Base-by-base conservation (phyloP, 805 yeast genomes). In the Kluyveromyces wickerhamii region DNA sequence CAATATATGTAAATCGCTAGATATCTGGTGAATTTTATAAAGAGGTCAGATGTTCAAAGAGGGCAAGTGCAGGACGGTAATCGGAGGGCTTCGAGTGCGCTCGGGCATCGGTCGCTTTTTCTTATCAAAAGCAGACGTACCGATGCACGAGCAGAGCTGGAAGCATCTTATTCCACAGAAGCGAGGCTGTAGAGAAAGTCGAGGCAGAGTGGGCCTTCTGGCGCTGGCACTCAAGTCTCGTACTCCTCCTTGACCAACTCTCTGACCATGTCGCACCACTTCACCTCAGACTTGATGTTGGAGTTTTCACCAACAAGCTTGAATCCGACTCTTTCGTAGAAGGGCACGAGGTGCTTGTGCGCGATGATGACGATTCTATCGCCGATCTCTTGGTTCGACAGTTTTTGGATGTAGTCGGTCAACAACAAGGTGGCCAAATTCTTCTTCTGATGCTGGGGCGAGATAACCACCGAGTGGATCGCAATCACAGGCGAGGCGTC, bases 371-470 rank as follows among this genome's bases (percentile, higher is more conserved):
- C 72, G 33, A 89, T 77, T 49, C 75, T 71, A 47, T 77, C 83
- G 29, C 92, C 96, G 41, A 86, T 77, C 46, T 78, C 85, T 55
- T 87, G 94, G 55, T 86, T 86, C 32, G 85, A 74, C 58, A 89
- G 65, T 53, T 89, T 84, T 59, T 92, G 96, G 41, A 88, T 72
- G 62, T 84, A 92, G 60, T 89, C 98, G 47, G 82, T 86, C 49
- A 89, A 60, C 51, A 89, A 62, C 39, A 87, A 65, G 10, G 94
- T 74, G 7, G 94, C 97, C 39, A 92, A 65, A 52, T 83, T 84
- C 59, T 77, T 72, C 39, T 88, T 84, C 55, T 79, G 85, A 69
- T 76, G 85, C 25, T 76, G 74, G 15, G 87, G 83, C 46, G 76
- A 76, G 18, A 92, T 74, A 2, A 77, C 88, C 16, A 89, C 63